Conservation (phyloP, 192 early-diverging fungal genomes). For the Gaertneriomyces semiglobifer region DNA sequence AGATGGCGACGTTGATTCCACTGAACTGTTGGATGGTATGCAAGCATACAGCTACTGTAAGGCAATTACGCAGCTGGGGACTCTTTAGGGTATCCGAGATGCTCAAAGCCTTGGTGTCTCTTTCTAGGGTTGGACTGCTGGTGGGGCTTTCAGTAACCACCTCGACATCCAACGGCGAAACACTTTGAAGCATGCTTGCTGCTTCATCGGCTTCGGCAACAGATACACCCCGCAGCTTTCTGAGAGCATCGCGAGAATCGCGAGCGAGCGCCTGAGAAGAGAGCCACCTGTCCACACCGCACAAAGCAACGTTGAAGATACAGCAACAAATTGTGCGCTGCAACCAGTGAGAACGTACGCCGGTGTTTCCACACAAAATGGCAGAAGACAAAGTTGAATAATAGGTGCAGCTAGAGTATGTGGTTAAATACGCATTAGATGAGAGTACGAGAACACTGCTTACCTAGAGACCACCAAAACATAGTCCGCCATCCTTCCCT, state of each 20-base stretch:
- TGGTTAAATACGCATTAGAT: neutral
- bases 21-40: conserved; percentile 84
- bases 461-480: conserved; percentile 54
- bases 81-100: conserved; percentile 22
- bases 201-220: conserved; percentile 56
- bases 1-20: conserved; percentile 87
- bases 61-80: conserved; percentile 56
- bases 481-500: conserved; percentile 67
- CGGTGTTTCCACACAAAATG: conserved; percentile 79
- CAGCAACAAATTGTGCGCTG: neutral
- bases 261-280: conserved; percentile 50
- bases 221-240: conserved; percentile 47
- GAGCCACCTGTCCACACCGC: conserved; percentile 50
- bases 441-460: neutral
- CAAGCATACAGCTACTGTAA: conserved; percentile 62
- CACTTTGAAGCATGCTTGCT: conserved; percentile 46
- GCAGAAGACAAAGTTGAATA: conserved; percentile 63
- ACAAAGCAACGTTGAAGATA: neutral
- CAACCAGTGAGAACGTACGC: conserved; percentile 11
- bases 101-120: neutral
- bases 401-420: conserved; percentile 44
- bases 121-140: neutral
- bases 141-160: neutral
- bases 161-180: neutral
- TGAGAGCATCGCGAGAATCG: conserved; percentile 61